phyloP scores from a whole-genome alignment of 2,329 filamentous ascomycete species.

The Dothistroma pini region DNA sequence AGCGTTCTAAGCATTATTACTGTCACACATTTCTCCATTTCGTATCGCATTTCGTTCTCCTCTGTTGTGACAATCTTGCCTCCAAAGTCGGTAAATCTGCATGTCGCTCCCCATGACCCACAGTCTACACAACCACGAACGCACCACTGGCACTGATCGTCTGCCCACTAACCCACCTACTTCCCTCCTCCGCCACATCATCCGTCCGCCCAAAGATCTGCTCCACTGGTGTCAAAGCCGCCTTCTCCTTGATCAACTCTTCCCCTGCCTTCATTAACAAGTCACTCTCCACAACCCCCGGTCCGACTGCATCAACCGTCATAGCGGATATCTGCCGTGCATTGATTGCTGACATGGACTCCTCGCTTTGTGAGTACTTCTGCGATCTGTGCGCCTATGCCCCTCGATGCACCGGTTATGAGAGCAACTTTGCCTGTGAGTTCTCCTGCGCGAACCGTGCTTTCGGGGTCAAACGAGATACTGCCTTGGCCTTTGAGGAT shows the following conservation, averaged over 20 bases:
- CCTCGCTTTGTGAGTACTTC: background rate
- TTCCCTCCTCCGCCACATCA: slow-evolving; percentile 43
- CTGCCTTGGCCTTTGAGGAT: background rate
- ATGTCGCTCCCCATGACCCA: background rate
- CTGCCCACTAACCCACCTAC: slow-evolving; percentile 39
- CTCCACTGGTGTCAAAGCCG: slow-evolving; percentile 48
- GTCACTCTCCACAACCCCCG: slow-evolving; percentile 56
- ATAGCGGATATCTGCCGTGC: slow-evolving; percentile 28
- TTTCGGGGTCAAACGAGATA: background rate
- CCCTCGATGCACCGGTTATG: background rate
- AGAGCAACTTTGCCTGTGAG: background rate
- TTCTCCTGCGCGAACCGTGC: background rate
- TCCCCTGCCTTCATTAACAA: slow-evolving; percentile 43
- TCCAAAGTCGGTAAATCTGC: too few relatives aligned
- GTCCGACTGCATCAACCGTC: slow-evolving; percentile 58
- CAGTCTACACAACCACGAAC: slow-evolving; percentile 8
- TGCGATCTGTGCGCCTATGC: background rate
- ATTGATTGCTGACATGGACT: slow-evolving; percentile 23
- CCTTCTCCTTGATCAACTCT: slow-evolving; percentile 49
- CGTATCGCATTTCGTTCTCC: background rate
- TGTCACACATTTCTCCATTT: background rate
- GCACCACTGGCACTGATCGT: slow-evolving; percentile 53
- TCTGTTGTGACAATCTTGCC: too few relatives aligned
- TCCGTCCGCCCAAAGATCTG: slow-evolving; percentile 49
- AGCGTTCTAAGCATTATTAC: background rate